Evolutionary conservation across 2,329 filamentous ascomycete genomes (phyloP).

Genomic region (Cyphellophora europaea): DNA sequence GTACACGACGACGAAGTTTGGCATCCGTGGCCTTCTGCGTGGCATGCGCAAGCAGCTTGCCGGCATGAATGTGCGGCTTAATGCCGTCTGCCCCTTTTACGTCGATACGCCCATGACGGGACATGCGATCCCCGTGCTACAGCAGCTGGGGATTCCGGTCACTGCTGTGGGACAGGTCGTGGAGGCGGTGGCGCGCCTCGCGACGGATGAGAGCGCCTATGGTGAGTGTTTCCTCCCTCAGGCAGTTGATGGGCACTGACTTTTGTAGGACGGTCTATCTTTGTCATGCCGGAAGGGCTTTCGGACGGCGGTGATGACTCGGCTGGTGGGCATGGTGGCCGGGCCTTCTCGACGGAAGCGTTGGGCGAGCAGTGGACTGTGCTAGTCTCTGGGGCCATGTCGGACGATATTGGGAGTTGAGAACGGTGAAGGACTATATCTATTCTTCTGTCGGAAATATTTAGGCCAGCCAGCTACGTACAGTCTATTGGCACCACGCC

Average conservation of each 20-base stretch:
- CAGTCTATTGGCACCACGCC: no score
- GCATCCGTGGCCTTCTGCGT: constrained; percentile 13
- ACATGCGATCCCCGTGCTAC: constrained; percentile 1
- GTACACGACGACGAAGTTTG: constrained; percentile 16
- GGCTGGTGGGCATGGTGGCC: constrained; percentile 4
- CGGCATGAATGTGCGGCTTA: constrained; percentile 4
- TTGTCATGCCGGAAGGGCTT: constrained; percentile 6
- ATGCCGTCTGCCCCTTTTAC: constrained; percentile 5
- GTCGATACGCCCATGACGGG: constrained; percentile 8
- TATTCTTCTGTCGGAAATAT: no score
- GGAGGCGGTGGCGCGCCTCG: constrained; percentile 3
- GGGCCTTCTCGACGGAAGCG: not conserved
- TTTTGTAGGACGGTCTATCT: constrained; percentile 6
- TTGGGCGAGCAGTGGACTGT: not conserved
- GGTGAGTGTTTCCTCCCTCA: constrained; percentile 1
- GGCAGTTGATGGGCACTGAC: not conserved
- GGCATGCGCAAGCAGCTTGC: constrained; percentile 1
- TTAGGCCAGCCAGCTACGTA: no score
- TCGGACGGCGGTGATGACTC: constrained; percentile 7
- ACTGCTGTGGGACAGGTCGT: constrained; percentile 5
- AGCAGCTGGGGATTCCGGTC: constrained; percentile 3
- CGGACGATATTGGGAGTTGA: no score
- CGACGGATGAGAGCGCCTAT: constrained; percentile 4
- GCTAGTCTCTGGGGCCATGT: not conserved
- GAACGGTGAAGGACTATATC: no score